A percentile compares a stretch with the other conserved stretches of the same genome.
Conservation (phyloP, 768 basidiomycete genomes). For the Scleroderma bovista region DNA sequence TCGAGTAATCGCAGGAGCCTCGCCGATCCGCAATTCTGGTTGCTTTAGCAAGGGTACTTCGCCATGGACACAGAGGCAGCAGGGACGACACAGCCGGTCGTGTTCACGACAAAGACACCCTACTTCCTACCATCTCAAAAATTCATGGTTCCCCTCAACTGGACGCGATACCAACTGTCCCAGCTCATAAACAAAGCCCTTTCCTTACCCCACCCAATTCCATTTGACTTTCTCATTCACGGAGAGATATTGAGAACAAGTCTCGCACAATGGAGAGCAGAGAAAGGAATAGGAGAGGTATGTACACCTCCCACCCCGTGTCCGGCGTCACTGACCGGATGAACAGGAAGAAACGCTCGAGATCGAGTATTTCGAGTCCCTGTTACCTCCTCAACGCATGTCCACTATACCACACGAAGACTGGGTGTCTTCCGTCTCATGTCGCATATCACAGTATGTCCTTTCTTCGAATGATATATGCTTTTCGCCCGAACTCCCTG, state of each 20-base stretch:
- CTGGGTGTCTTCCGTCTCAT: constrained; percentile 85
- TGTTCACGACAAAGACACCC: constrained; percentile 67
- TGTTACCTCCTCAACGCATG: constrained; percentile 81
- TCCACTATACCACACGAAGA: constrained; percentile 82
- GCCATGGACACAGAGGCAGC: not conserved
- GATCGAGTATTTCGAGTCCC: constrained; percentile 87
- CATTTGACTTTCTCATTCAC: constrained; percentile 88
- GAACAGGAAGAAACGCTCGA: constrained; percentile 82
- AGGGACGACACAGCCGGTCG: constrained; percentile 40
- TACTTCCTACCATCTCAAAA: constrained; percentile 82
- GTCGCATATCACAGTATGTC: constrained; percentile 32
- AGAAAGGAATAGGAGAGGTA: constrained; percentile 69
- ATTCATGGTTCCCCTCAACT: constrained; percentile 86
- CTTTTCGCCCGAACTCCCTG: not conserved
- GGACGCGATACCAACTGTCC: constrained; percentile 95
- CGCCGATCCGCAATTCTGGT: no score
- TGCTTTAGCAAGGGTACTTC: no score
- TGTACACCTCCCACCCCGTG: not conserved
- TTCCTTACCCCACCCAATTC: constrained; percentile 63
- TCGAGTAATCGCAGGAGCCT: no score
- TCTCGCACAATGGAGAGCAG: constrained; percentile 69
- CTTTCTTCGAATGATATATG: not conserved
- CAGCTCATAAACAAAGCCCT: constrained; percentile 96
- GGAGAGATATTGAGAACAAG: constrained; percentile 74
- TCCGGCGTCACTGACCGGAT: constrained; percentile 6